These are phyloP conservation scores for Fusarium foetens DNA, from an alignment of 2,329 filamentous ascomycete species.

Conservation along the genomic window DNA sequence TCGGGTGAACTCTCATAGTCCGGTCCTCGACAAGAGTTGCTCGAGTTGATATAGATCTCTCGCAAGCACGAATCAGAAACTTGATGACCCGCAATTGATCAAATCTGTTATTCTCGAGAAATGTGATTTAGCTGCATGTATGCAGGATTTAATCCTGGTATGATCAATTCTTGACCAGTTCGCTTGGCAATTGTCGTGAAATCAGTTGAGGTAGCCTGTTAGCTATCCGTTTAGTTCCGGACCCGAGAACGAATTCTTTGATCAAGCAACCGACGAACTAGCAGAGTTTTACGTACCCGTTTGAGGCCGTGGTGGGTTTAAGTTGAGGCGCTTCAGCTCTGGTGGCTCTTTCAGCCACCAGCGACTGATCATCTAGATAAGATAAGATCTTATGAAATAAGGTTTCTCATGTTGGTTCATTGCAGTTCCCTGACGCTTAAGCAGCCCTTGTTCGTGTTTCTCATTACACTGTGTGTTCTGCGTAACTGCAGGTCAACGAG, in stretches of 20 bases:
- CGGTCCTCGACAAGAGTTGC: not conserved
- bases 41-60: not conserved
- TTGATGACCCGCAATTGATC: not conserved
- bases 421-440: not conserved
- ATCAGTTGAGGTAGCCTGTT: not conserved
- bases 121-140: not conserved
- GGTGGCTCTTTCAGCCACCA: not conserved
- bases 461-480: not conserved
- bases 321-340: conserved; percentile 17
- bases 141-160: not conserved
- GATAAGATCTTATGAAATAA: conserved; percentile 12
- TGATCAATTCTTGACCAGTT: not conserved
- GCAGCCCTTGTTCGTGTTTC: not conserved
- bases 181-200: not conserved
- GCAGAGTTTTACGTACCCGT: not conserved
- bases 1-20: not conserved
- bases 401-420: not conserved
- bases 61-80: not conserved
- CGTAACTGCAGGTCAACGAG: not conserved
- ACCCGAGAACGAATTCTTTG: not conserved
- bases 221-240: not conserved
- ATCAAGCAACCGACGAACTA: not conserved
- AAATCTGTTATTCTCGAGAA: not conserved
- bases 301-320: not conserved
- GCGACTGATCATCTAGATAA: conserved; percentile 14